Evolutionary conservation across 176 grass and related monocot species (phyloP).

Genomic region (Eremochloa ophiuroides): DNA sequence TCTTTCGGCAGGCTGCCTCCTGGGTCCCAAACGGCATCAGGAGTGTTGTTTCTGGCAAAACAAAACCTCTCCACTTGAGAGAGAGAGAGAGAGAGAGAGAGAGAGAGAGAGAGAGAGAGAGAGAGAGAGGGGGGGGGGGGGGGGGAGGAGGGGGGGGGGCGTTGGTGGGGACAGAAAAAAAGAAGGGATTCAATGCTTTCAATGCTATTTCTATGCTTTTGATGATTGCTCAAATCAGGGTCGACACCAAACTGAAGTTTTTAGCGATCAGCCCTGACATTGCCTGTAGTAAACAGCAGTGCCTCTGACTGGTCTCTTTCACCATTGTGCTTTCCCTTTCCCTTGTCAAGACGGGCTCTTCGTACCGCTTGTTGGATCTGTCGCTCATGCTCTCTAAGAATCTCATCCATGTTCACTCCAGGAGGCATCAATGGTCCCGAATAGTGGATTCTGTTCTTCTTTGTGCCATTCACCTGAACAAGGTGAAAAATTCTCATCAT

Average conservation of each 20-base stretch:
- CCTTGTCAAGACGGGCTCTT: constrained; percentile 75
- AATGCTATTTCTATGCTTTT: constrained; percentile 20
- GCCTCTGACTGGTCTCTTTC: constrained; percentile 75
- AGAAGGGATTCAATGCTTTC: constrained; percentile 16
- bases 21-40: constrained; percentile 20
- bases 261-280: constrained; percentile 46
- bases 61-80: constrained; percentile 19
- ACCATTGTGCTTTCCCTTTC: constrained; percentile 52
- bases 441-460: constrained; percentile 96
- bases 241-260: neutral
- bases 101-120: too few species aligned
- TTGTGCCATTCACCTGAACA: constrained; percentile 56
- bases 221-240: neutral
- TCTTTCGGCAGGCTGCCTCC: constrained; percentile 30
- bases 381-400: constrained; percentile 85
- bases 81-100: too few species aligned
- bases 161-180: neutral
- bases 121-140: too few species aligned
- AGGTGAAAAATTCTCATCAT: constrained; percentile 27
- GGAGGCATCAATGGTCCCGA: constrained; percentile 93
- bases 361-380: constrained; percentile 82
- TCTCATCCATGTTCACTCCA: constrained; percentile 84
- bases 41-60: constrained; percentile 10
- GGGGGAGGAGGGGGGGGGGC: too few species aligned
- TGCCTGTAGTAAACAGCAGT: constrained; percentile 47